Conservation (phyloP, 768 basidiomycete species). For the Sporobolomyces roseus region DNA sequence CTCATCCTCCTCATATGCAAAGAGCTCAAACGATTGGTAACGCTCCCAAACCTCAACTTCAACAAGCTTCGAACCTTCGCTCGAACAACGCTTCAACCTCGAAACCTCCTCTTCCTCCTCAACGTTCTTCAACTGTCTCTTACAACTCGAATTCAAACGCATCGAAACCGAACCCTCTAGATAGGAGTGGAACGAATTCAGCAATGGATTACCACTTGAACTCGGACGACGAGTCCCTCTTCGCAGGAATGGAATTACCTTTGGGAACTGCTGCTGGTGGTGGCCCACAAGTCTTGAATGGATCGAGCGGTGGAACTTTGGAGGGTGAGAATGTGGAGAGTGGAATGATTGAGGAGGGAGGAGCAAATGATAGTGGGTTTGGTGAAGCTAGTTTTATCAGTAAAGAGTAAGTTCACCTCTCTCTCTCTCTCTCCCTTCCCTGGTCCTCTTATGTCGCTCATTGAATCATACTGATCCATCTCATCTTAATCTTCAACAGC, state of each 20-base stretch:
- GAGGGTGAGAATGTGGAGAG: no score
- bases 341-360: no score
- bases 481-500: neutral
- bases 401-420: neutral
- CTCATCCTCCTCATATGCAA: slow-evolving; percentile 3
- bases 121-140: slow-evolving; percentile 1
- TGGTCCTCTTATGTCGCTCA: no score
- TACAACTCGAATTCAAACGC: neutral
- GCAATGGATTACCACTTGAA: neutral
- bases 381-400: neutral
- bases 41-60: neutral
- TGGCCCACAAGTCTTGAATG: no score
- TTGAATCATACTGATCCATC: neutral
- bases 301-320: neutral
- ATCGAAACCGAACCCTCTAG: neutral
- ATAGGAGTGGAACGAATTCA: neutral
- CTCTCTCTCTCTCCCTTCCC: no score
- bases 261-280: neutral
- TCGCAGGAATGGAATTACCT: neutral
- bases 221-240: neutral
- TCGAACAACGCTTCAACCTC: neutral
- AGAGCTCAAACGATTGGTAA: slow-evolving; percentile 5
- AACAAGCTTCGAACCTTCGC: neutral
- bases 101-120: neutral
- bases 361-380: slow-evolving; percentile 3